These are phyloP conservation scores for Blumeria hordei DNA, from an alignment of 2,329 filamentous ascomycete species.

Conservation along the genomic window DNA sequence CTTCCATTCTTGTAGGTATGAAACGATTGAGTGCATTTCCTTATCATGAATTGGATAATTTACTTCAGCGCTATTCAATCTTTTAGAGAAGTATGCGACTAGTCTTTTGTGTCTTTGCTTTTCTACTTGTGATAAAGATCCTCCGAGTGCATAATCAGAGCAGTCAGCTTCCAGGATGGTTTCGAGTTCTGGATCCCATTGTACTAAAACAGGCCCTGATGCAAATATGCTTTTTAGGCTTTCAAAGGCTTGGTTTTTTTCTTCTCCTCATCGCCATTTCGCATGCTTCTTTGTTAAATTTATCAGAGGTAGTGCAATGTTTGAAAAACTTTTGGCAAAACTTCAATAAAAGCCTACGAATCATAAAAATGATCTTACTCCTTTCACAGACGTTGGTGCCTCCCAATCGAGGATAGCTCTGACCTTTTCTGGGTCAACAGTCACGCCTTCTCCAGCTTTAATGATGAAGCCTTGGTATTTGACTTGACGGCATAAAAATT, in stretches of 20 bases:
- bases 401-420: neutral
- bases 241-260: neutral
- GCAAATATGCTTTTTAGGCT: neutral
- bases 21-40: neutral
- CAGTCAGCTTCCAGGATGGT: neutral
- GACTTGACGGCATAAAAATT: too few species aligned
- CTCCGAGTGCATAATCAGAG: neutral
- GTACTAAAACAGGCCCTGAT: neutral
- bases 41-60: conserved; percentile 1
- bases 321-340: neutral
- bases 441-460: neutral
- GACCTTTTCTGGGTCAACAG: neutral
- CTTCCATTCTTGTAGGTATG: neutral
- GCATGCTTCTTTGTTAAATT: too few species aligned
- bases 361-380: neutral
- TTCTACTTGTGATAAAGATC: neutral
- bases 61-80: neutral
- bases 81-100: neutral
- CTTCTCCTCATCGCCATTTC: neutral
- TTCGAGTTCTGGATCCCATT: neutral
- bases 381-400: neutral
- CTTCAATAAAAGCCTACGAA: neutral
- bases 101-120: neutral
- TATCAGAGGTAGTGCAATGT: neutral
- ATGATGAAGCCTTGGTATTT: neutral